phyloP scores from a whole-genome alignment of 805 yeast genomes.

The Sugiyamaella boreocaroliniensis region DNA sequence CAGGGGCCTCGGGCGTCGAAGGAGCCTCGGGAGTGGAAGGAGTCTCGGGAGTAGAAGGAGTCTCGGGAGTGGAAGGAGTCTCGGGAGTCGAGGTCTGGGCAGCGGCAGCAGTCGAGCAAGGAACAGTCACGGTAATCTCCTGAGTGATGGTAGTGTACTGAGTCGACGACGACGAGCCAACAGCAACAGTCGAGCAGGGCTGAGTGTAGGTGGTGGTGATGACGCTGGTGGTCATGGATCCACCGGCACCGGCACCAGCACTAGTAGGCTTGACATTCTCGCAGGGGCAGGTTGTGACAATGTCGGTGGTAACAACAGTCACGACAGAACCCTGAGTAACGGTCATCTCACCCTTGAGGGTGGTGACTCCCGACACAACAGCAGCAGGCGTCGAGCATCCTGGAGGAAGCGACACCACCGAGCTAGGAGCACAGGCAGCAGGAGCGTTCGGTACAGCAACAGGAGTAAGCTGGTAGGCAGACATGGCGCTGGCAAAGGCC shows the following conservation, averaged over 20 bases:
- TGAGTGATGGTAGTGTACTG: constrained; percentile 2
- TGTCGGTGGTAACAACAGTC: constrained; percentile 3
- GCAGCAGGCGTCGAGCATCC: background rate
- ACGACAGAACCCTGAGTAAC: background rate
- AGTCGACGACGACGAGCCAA: background rate
- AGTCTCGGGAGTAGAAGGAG: background rate
- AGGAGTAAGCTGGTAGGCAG: constrained; percentile 6
- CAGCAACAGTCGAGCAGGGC: constrained; percentile 6
- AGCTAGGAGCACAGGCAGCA: constrained; percentile 1
- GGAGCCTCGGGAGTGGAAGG: background rate
- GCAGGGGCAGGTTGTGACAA: constrained; percentile 6
- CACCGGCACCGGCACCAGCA: background rate
- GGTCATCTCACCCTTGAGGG: background rate
- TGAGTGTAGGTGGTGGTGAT: constrained; percentile 4
- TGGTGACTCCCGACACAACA: background rate
- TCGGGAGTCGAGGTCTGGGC: background rate
- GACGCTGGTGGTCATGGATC: background rate
- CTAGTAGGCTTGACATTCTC: background rate
- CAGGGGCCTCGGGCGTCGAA: background rate
- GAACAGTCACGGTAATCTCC: constrained; percentile 7
- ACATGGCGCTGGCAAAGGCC: constrained; percentile 8
- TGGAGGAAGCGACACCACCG: background rate
- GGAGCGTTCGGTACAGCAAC: constrained; percentile 2
- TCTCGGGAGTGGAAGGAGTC: constrained; percentile 1
- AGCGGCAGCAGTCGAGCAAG: constrained; percentile 9